These are phyloP conservation scores for Eimeria brunetti DNA, from an alignment of 169 alveolate species.

Conservation along the genomic window DNA sequence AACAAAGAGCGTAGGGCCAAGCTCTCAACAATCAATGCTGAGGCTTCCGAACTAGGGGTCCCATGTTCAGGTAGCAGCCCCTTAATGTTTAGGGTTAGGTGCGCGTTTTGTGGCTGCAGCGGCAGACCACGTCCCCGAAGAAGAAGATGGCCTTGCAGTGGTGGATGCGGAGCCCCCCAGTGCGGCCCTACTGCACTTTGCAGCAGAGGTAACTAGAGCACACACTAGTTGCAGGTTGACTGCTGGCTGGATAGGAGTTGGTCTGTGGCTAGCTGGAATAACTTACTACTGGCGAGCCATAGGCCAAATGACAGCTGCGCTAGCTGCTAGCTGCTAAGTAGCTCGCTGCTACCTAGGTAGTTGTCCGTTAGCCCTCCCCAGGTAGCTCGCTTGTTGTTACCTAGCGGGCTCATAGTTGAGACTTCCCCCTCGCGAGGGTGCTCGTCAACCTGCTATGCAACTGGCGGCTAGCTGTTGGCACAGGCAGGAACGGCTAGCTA, in stretches of 20 bases:
- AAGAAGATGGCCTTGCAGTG: slow-evolving; percentile 7
- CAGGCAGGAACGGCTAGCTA: neutral
- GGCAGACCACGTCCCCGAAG: slow-evolving; percentile 28
- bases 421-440: neutral
- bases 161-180: slow-evolving; percentile 47
- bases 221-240: neutral
- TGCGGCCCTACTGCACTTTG: slow-evolving; percentile 55
- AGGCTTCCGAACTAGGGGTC: neutral
- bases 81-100: neutral
- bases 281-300: neutral
- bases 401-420: neutral
- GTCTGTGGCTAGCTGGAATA: neutral
- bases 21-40: neutral
- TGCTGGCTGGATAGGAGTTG: neutral
- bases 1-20: neutral
- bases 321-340: neutral
- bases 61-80: neutral
- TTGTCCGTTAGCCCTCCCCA: neutral
- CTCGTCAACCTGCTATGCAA: neutral
- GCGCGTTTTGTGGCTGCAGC: slow-evolving; percentile 37
- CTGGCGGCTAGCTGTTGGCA: neutral
- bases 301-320: neutral
- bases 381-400: neutral
- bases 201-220: slow-evolving; percentile 22
- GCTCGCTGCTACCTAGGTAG: neutral